These are phyloP conservation scores for Boletus sensibilis DNA, from an alignment of 768 basidiomycete genomes.

Conservation along the genomic window DNA sequence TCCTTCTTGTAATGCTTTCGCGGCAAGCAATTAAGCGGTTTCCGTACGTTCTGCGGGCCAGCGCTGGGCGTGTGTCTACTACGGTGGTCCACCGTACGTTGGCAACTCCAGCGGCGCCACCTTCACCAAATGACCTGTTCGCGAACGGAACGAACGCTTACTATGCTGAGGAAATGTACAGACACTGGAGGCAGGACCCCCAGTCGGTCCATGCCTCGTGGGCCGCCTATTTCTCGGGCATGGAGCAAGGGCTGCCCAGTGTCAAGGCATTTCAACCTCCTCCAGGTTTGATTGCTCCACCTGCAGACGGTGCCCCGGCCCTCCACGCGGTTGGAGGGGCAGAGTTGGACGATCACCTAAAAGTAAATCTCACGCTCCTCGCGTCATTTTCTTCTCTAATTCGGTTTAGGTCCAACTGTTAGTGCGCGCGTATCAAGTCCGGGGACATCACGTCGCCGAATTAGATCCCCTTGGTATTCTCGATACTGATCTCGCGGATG, in stretches of 20 bases:
- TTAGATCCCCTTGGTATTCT: slow-evolving; percentile 94
- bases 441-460: slow-evolving; percentile 94
- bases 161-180: slow-evolving; percentile 97
- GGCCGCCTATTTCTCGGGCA: slow-evolving; percentile 90
- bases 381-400: slow-evolving; percentile 1
- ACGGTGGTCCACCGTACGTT: slow-evolving; percentile 33
- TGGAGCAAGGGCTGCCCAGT: slow-evolving; percentile 83
- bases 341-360: slow-evolving; percentile 91
- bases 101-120: slow-evolving; percentile 51
- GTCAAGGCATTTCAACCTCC: slow-evolving; percentile 83
- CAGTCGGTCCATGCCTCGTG: slow-evolving; percentile 91
- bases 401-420: slow-evolving; percentile 84
- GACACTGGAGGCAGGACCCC: slow-evolving; percentile 87
- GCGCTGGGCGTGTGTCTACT: slow-evolving; percentile 18
- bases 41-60: slow-evolving; percentile 28
- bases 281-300: slow-evolving; percentile 66
- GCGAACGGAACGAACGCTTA: slow-evolving; percentile 94
- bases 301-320: slow-evolving; percentile 78
- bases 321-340: slow-evolving; percentile 65
- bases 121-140: slow-evolving; percentile 81
- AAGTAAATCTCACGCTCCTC: slow-evolving; percentile 48
- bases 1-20: slow-evolving; percentile 33
- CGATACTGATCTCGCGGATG: slow-evolving; percentile 79
- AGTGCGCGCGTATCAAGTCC: slow-evolving; percentile 97
- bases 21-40: slow-evolving; percentile 39